Evolutionary conservation across 2,329 filamentous ascomycete genomes (phyloP), one percentile per base, ranked within the genome.

Genomic region (Aspergillus bombycis): DNA sequence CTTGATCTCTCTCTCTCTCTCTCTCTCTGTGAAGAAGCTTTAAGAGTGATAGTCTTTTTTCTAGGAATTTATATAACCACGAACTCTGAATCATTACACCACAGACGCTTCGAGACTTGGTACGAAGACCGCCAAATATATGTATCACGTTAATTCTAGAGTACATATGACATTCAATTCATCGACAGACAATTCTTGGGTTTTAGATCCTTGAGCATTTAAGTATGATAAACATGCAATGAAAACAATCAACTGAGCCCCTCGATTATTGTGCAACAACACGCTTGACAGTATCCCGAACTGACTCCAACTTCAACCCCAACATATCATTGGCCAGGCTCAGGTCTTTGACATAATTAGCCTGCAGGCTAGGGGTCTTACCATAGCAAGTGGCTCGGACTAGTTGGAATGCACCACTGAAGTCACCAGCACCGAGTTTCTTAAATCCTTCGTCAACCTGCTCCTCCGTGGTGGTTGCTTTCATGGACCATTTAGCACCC

Each of bases 401-500:
- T 0, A 74, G 61, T 10, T 54, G 41, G 43, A 75, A 62, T 10
- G 68, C 70, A 36, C 70, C 71, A 21, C 52, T 68, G 19, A 74
- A 69, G 45, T 74, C 67, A 9, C 70, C 70, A 1, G 45, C 62
- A 36, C 50, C 34, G 9, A 75, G 67, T 30, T 71, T 74, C 38
- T 61, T 58, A 3, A 58, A 21, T 3, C 26, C 67, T 19, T 67
- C 70, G 12, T 30, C 56, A n/a, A 72, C 56, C 50, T 72, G 54
- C 8, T 72, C 54, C 0, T 71, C 64, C 0, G 76, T 73, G 4
- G 74, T 78, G 12, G 75, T 72, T 16, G 74, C 74, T 3, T 77
- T 80, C 2, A 88, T 77, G 0, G 79, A 77, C 80, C 83, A 89
- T 64, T 84, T 83, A 21, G 76, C 70, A 2, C 82, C 83, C 0